Evolutionary conservation across 139 green algal genomes (phyloP), one percentile per base, ranked within the genome.

Genomic region (Coccomyxa sp.): DNA sequence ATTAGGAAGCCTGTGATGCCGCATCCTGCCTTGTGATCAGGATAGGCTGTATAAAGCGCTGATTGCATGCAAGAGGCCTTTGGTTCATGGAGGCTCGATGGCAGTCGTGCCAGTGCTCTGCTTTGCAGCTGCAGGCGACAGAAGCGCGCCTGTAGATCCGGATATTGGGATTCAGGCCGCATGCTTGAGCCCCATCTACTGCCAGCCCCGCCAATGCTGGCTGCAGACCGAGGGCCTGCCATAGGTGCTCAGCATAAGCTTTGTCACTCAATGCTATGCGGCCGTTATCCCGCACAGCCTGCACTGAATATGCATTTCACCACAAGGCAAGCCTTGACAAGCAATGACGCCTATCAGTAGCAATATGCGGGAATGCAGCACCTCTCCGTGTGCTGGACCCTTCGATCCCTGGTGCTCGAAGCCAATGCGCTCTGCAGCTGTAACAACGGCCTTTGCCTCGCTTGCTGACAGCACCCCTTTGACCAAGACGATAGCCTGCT

Each of bases 101-200:
- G 37, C 37, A 22, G 22, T 29, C 10, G 5, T 10, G 27, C 2
- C 31, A 35, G 9, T 34, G 22, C n/a, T 34, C 34, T n/a, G n/a
- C n/a, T n/a, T n/a, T n/a, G n/a, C n/a, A n/a, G n/a, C n/a, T n/a
- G n/a, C n/a, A n/a, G n/a, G n/a, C n/a, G n/a, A n/a, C n/a, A n/a
- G n/a, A n/a, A 72, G 2, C 77, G 39, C 55, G 85, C 86, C 82
- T 86, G 77, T 95, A 95, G 35, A 93, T 74, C 22, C 90, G 78
- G 9, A 95, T 84, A 79, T 92, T 89, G 22, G 83, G 82, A 44
- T 94, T 94, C 8, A 91, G 79, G 1, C 86, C 85, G 0, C 84
- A 37, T 3, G 87, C 77, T 14, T 27, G 10, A 22, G 55, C 39
- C 1, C 75, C 77, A 8, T 84, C 75, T 6, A 89, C 70, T n/a